A percentile compares a stretch with the other conserved stretches of the same genome.
Evolutionary conservation across 1,284 basidiomycete genomes (phyloP).

Genomic region (Microstroma glucosiphilum): DNA sequence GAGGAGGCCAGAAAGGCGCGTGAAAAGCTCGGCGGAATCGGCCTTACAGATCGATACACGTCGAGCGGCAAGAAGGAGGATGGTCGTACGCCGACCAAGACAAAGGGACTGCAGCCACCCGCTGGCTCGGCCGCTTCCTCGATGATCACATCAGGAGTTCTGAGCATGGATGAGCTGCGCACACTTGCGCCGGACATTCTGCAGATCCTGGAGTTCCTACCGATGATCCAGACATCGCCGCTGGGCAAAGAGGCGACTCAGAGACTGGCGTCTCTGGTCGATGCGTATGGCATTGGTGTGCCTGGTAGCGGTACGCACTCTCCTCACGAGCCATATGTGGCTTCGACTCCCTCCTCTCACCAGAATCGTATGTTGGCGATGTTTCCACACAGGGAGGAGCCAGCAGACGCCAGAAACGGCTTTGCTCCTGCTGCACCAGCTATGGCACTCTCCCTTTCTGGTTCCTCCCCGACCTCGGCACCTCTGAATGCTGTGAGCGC

Average conservation of each 20-base stretch:
- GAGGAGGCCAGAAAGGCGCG: not conserved
- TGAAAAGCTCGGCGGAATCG: not conserved
- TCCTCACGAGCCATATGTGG: not conserved
- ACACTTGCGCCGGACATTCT: constrained; percentile 5
- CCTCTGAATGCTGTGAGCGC: not conserved
- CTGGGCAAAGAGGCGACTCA: constrained; percentile 5
- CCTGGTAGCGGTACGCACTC: not conserved
- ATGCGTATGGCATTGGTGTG: constrained; percentile 2
- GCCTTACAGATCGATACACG: not conserved
- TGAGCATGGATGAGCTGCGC: constrained; percentile 1
- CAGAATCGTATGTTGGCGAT: not conserved
- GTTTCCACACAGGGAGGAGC: not conserved
- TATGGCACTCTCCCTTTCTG: not conserved
- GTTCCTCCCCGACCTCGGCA: not conserved
- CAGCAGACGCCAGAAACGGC: not conserved
- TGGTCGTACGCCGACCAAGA: not conserved
- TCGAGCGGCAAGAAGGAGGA: not conserved
- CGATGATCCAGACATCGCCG: not conserved
- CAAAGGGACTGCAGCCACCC: not conserved
- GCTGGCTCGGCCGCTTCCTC: not conserved
- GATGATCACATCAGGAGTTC: not conserved
- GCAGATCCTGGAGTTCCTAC: constrained; percentile 4
- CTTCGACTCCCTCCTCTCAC: not conserved
- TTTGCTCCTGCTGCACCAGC: not conserved
- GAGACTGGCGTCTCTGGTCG: not conserved